Evolutionary conservation across 495 filamentous ascomycete species (phyloP), one percentile per base, ranked within the genome.

Genomic region (Podospora comata): DNA sequence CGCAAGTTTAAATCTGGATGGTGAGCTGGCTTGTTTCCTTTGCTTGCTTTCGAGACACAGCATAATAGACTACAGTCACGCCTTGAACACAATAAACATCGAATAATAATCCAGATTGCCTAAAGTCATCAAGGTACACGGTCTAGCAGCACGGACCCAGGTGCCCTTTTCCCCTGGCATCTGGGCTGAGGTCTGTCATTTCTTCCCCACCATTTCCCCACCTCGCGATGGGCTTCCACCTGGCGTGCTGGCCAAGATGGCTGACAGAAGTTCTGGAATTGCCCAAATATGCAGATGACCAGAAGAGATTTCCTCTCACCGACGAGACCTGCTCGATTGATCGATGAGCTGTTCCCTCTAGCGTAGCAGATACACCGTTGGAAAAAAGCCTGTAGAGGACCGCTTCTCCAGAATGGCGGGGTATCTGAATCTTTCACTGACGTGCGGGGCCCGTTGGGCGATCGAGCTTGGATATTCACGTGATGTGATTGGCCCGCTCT

Each of bases 261-360:
- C 27, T 27, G 58, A 32, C 44, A n/a, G 20, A 19, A 60, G 30
- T 63, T 67, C 65, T 67, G 57, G 65, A 61, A 64, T 68, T 65
- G 67, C 62, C 39, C 39, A 39, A 60, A 30, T 34, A 27, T 68
- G 56, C 67, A 34, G 62, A 34, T 68, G 67, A 64, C 67, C 67
- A 32, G 54, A 60, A 65, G 67, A 68, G 34, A 39, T 68, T 30
- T 48, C 19, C n/a, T 57, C 5, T 26, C 19, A 60, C 66, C 39
- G 39, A 48, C 39, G 9, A 48, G 39, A 13, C 39, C 15, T 48
- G 39, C 15, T 48, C 13, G 39, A 48, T 13, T 48, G 0, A 48
- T 11, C 39, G 39, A 48, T 61, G 57, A 65, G 44, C 61, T 44
- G 18, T 39, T 63, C 28, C 30, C 30, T 32, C 4, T 32, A 32